Percentiles rank a stretch among this genome's conserved stretches.
These are phyloP conservation scores for Mortierella claussenii DNA, from an alignment of 192 early-diverging fungal species.

Conservation along the genomic window DNA sequence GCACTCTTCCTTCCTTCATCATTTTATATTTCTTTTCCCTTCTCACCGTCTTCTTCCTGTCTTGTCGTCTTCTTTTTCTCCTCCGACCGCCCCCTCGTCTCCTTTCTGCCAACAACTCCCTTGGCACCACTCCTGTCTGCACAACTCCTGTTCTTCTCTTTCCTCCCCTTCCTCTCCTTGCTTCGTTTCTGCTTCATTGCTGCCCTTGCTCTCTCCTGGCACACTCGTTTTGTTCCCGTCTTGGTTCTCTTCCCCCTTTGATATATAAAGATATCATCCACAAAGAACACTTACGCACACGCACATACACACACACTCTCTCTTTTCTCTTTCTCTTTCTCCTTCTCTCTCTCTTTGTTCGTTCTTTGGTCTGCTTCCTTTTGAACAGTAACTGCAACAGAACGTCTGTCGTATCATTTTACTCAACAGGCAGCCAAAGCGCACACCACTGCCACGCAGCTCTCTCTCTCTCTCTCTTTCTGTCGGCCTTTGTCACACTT, in stretches of 20 bases:
- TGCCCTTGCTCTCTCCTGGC: background rate
- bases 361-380: too few species aligned
- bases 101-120: too few species aligned
- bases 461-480: constrained; percentile 10
- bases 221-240: too few species aligned
- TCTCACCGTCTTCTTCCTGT: constrained; percentile 1
- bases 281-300: background rate
- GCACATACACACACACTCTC: background rate
- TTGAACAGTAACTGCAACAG: too few species aligned
- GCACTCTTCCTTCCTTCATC: background rate
- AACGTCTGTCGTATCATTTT: too few species aligned
- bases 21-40: background rate
- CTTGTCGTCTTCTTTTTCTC: constrained; percentile 16
- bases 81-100: too few species aligned
- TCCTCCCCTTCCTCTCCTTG: background rate
- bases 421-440: too few species aligned
- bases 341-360: too few species aligned
- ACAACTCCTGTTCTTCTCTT: constrained; percentile 12
- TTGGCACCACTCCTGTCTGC: constrained; percentile 7
- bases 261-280: too few species aligned
- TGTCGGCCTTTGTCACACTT: background rate
- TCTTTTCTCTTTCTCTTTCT: background rate
- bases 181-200: too few species aligned
- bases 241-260: too few species aligned
- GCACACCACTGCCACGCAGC: background rate